Percentiles rank a stretch among this genome's conserved stretches.
phyloP scores from a whole-genome alignment of 441 rosid species.

The Omphalea diandra region DNA sequence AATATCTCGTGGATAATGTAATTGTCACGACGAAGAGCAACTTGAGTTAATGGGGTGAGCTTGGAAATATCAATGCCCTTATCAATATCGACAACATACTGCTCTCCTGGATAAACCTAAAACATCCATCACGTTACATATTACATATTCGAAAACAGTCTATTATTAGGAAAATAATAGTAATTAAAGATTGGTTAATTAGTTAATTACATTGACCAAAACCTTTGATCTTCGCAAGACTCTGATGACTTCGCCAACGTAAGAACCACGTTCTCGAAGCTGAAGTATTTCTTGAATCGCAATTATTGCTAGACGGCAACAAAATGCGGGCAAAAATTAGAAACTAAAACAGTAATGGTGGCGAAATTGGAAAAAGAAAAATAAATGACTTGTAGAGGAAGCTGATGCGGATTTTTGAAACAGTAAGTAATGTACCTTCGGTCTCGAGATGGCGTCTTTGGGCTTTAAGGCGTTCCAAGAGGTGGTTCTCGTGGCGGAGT shows the following conservation, averaged over 20 bases:
- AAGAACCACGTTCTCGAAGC: neutral
- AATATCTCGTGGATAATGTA: conserved; percentile 9
- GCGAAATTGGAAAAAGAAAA: no score
- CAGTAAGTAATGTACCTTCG: neutral
- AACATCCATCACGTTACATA: no score
- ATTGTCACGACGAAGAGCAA: neutral
- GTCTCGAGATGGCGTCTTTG: neutral
- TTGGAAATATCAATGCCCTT: neutral
- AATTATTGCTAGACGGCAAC: neutral
- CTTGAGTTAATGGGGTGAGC: neutral
- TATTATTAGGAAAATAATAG: no score
- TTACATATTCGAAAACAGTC: no score
- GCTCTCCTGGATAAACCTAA: no score
- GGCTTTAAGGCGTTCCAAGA: neutral
- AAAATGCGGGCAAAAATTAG: neutral
- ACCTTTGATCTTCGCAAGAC: no score
- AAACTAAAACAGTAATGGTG: no score
- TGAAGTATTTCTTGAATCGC: neutral
- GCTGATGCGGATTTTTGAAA: neutral
- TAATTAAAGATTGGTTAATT: no score
- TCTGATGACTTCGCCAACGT: neutral
- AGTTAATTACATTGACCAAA: no score
- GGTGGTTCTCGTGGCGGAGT: neutral
- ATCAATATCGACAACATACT: no score
- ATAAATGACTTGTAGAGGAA: no score